Evolutionary conservation across 2,329 filamentous ascomycete species (phyloP), one percentile per base, ranked within the genome.

Genomic region (Neofusicoccum cordaticola): DNA sequence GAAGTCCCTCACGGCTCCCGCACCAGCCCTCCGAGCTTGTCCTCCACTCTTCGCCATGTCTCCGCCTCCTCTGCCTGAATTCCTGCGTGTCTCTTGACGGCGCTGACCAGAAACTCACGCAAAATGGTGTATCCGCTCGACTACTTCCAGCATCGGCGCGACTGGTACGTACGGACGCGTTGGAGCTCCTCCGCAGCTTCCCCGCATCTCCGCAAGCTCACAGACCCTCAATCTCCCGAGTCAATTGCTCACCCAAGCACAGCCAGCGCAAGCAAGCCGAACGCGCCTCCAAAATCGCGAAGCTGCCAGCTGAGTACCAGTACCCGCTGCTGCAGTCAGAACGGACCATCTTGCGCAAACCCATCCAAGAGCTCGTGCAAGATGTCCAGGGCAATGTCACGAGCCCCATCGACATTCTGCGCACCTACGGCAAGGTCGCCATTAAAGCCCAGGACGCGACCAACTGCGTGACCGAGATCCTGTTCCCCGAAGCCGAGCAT

Each of bases 401-500:
- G 56, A 83, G 85, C 12, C 88, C 93, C 0, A 75, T 89, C 27
- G 88, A 92, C 67, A 85, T 97, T 52, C 86, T 97, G n/a, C 87
- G 83, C 66, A 88, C 92, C 11, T 98, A 97, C 75, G 90, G 90
- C 71, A 97, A 96, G 77, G 88, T 94, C 19, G 90, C 93, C 0
- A 75, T 96, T 61, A 89, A 88, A 72, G 93, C 92, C 1, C 94
- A 97, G 41, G 84, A 89, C 67, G 90, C 90, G 78, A 97, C 93
- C 2, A 97, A 97, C 76, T 96, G 92, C 73, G 79, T 96, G 12
- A 97, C 94, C 0, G 93, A 97, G 78, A 82, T 97, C 64, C 86
- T 97, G 80, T 84, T 97, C 42, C 83, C 86, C 0, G 88, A 89
- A 63, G 92, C 92, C 0, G 91, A 96, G 77, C 78, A 81, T 62